phyloP scores from a whole-genome alignment of 768 basidiomycete genomes.

The Tremella mesenterica region DNA sequence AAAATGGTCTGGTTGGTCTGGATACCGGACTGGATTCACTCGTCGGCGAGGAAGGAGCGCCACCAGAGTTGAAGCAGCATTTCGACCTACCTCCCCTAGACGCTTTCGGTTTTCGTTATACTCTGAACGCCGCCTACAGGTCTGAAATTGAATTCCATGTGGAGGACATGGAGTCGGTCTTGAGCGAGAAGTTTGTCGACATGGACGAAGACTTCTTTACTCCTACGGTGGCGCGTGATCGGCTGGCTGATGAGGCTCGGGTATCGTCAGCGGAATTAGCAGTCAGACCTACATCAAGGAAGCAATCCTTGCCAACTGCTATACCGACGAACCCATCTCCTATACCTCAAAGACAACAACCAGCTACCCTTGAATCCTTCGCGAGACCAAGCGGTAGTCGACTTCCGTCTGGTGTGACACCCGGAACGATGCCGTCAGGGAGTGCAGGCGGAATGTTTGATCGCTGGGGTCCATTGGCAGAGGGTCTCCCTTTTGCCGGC shows the following conservation, averaged over 20 bases:
- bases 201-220: slow-evolving; percentile 44
- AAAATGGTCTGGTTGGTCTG: slow-evolving; percentile 32
- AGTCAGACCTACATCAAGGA: neutral
- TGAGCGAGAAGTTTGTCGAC: slow-evolving; percentile 38
- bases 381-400: slow-evolving; percentile 10
- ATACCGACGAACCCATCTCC: slow-evolving; percentile 11
- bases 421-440: neutral
- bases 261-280: neutral
- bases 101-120: slow-evolving; percentile 30
- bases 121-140: slow-evolving; percentile 25
- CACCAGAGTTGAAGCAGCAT: slow-evolving; percentile 6
- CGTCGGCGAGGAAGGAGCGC: slow-evolving; percentile 4
- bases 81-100: slow-evolving; percentile 28
- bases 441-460: slow-evolving; percentile 1
- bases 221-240: slow-evolving; percentile 34
- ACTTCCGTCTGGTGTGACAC: slow-evolving; percentile 9
- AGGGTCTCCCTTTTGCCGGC: slow-evolving; percentile 38
- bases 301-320: neutral
- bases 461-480: slow-evolving; percentile 28
- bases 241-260: slow-evolving; percentile 11
- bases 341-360: slow-evolving; percentile 27
- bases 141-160: slow-evolving; percentile 38
- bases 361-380: slow-evolving; percentile 23
- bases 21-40: slow-evolving; percentile 23
- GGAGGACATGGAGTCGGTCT: slow-evolving; percentile 37